phyloP scores from a whole-genome alignment of 1,139 yeast genomes.

The Sugiyamaella novakii region DNA sequence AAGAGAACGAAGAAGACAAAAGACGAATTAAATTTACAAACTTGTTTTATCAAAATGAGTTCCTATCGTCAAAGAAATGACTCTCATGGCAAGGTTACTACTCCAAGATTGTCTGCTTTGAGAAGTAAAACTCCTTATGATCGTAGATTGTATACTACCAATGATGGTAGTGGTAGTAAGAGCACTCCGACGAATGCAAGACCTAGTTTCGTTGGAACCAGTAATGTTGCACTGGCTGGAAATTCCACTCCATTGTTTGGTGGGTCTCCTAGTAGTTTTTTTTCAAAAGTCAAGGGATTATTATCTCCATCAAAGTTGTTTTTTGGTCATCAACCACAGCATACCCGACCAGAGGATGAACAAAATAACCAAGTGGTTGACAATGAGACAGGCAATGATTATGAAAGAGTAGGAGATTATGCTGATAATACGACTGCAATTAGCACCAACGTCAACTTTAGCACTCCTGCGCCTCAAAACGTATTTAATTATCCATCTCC shows the following conservation, averaged over 20 bases:
- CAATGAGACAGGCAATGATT: neutral
- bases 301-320: slow-evolving; percentile 27
- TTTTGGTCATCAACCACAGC: slow-evolving; percentile 12
- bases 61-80: slow-evolving; percentile 9
- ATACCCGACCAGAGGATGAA: neutral
- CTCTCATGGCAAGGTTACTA: slow-evolving; percentile 20
- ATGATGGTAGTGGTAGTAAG: neutral
- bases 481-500: slow-evolving; percentile 30
- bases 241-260: slow-evolving; percentile 8
- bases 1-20: too few species aligned
- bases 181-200: too few species aligned
- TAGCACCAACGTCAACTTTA: too few species aligned
- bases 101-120: slow-evolving; percentile 24
- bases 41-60: too few species aligned
- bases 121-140: slow-evolving; percentile 31
- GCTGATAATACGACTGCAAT: neutral
- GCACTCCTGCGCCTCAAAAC: too few species aligned
- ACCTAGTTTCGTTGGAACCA: neutral
- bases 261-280: slow-evolving; percentile 25
- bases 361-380: too few species aligned
- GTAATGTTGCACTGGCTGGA: neutral
- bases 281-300: slow-evolving; percentile 30
- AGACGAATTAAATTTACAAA: too few species aligned
- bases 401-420: neutral
- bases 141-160: slow-evolving; percentile 4